Base-by-base conservation (phyloP, 192 early-diverging fungal genomes). In the Podila horticola region DNA sequence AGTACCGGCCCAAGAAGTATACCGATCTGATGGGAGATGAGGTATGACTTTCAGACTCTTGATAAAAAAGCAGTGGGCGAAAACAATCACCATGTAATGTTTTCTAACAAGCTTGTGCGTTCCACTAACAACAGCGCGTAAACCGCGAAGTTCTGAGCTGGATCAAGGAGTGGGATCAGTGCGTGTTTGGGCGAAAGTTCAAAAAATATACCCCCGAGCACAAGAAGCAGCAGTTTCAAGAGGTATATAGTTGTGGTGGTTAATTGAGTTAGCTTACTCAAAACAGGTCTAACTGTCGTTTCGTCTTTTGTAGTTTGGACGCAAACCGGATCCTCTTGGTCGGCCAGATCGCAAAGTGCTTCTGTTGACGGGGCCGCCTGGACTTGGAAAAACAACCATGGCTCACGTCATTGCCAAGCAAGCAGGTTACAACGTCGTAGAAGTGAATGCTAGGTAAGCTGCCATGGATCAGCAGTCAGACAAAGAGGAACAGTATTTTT, bases 151-250 rank as follows among this genome's bases (percentile, higher is more conserved):
- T 97, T 10, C 79, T 99, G 64, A 85, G 88, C 63, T 99, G 98
- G 98, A 93, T 99, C 19, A 97, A 97, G 74, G 88, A 93, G 58
- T 99, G 98, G 98, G 97, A 99, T 79, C 90, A 89, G 24, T 99
- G 98, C 73, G 97, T 98, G 8, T 99, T 98, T 84, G 90, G 89
- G 5, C 68, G 69, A 22, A 71, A 83, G 82, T 72, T 55, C 31
- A 66, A 62, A 7, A 70, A 82, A 38, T 74, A 74, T 72, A 83
- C 79, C 13, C 48, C 77, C 8, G 71, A 81, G 15, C 60, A 72
- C 48, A 81, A 81, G 67, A 69, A 71, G 17, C 74, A 76, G 28
- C 66, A 62, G 22, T 67, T 72, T 33, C 73, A 81, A 24, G 77
- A 81, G 41, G 77, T 81, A 66, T 29, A 33, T 55, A 11, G 20